phyloP scores from a whole-genome alignment of 208 protist species.

The Wallacemonas sp. region DNA sequence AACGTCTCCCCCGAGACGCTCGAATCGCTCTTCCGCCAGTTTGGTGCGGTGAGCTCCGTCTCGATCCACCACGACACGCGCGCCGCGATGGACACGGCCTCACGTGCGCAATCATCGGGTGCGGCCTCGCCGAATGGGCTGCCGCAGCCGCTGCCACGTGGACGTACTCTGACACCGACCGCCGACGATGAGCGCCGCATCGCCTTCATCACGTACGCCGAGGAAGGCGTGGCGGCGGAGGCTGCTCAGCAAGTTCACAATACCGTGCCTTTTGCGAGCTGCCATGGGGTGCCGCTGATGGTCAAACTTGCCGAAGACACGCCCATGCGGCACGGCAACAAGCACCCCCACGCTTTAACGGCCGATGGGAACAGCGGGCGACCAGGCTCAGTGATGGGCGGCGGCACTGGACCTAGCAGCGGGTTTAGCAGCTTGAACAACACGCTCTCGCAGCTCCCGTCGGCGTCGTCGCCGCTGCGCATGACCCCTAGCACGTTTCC shows the following conservation, averaged over 20 bases:
- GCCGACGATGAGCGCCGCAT: constrained; percentile 58
- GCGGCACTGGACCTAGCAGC: background rate
- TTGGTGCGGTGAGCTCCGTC: constrained; percentile 50
- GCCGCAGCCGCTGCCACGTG: background rate
- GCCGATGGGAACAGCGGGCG: too few species aligned
- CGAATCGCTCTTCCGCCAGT: constrained; percentile 35
- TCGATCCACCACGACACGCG: constrained; percentile 79
- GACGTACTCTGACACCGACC: background rate
- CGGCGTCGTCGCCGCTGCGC: constrained; percentile 4
- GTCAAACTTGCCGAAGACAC: constrained; percentile 60
- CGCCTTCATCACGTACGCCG: constrained; percentile 70
- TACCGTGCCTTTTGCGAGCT: constrained; percentile 44
- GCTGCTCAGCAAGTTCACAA: constrained; percentile 59
- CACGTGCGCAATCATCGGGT: background rate
- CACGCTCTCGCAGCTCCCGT: constrained; percentile 12
- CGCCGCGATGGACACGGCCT: constrained; percentile 15
- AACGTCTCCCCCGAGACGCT: constrained; percentile 38
- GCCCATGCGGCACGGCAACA: constrained; percentile 5
- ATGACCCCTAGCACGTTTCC: background rate
- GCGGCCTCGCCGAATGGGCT: background rate
- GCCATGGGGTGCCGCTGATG: constrained; percentile 60
- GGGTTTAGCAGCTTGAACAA: constrained; percentile 6
- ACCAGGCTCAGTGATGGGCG: background rate
- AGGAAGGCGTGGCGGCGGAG: constrained; percentile 53
- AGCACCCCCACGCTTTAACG: too few species aligned